These are phyloP conservation scores for Tetracladium marchalianum DNA, from an alignment of 495 filamentous ascomycete genomes.

Conservation along the genomic window DNA sequence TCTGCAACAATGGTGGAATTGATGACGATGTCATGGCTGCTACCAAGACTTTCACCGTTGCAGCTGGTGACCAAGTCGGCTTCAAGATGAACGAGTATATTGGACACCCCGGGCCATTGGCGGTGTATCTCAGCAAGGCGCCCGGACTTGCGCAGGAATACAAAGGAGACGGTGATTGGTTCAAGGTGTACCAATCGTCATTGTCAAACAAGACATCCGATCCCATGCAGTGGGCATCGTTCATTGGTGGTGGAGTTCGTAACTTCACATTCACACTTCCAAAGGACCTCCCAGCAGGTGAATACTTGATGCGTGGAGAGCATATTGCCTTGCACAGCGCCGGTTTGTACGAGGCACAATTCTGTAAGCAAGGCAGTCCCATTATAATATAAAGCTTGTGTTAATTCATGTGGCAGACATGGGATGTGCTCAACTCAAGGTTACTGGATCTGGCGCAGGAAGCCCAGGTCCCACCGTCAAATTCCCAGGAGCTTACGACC, in stretches of 20 bases:
- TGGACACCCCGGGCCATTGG: slow-evolving; percentile 51
- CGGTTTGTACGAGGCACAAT: slow-evolving; percentile 32
- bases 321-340: slow-evolving; percentile 44
- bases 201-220: too few relatives aligned
- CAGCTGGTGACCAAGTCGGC: slow-evolving; percentile 42
- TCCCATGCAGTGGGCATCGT: too few relatives aligned
- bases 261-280: slow-evolving; percentile 38
- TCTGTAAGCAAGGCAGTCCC: slow-evolving; percentile 20
- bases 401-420: slow-evolving; percentile 21
- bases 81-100: slow-evolving; percentile 41
- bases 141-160: slow-evolving; percentile 9
- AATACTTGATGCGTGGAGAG: slow-evolving; percentile 49
- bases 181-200: slow-evolving; percentile 32
- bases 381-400: too few relatives aligned
- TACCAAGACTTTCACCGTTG: slow-evolving; percentile 30
- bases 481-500: slow-evolving; percentile 7
- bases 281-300: slow-evolving; percentile 29
- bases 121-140: slow-evolving; percentile 46
- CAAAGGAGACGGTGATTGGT: slow-evolving; percentile 24
- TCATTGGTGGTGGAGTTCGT: too few relatives aligned
- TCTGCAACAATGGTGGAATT: slow-evolving; percentile 44
- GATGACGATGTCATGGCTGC: too few relatives aligned
- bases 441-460: slow-evolving; percentile 26
- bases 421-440: slow-evolving; percentile 30
- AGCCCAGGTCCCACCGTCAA: neutral